Base-by-base conservation (phyloP, 1,139 yeast genomes). In the Suhomyces chickasaworum region DNA sequence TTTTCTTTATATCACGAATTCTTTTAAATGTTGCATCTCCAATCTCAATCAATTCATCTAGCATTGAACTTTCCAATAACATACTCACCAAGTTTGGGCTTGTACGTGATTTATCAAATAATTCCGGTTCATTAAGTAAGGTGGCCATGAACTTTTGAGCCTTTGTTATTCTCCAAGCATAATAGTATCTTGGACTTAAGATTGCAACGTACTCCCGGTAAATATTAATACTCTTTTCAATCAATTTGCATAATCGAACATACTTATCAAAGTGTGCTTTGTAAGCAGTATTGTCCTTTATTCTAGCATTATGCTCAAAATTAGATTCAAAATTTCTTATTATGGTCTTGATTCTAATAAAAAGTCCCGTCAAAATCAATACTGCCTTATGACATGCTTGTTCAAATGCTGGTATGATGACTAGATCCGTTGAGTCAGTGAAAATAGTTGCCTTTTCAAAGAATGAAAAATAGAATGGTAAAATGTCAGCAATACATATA, bases 141-240 rank as follows among this genome's bases (percentile, higher is more conserved):
- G 45, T 36, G 10, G 39, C 31, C 30, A 55, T 47, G 27, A 48
- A 48, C n/a, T 27, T 41, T 35, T 74, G 79, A 2, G 74, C 72
- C 47, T 75, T 77, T 33, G 74, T 68, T n/a, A 72, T 64, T 53
- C 75, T 66, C 83, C 83, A 78, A 0, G 82, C 80, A 55, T 70
- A 71, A 53, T 73, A 78, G 55, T 77, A 77, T 36, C 77, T 60
- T 42, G 72, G 66, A 43, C 78, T 69, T 15, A 55, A 47, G 17
- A 50, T 43, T 1, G 48, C 43, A 16, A 54, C 33, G 23, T 48
- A 51, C 12, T 45, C 51, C 27, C 51, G 37, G 41, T 51, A 52
- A 3, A 51, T 34, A 17, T 34, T 37, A 8, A 44, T 38, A 15
- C 51, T 42, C 7, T 34, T 40, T 3, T 42, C 45, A 7, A 50